Base-by-base conservation (phyloP, 495 filamentous ascomycete species). In the Hyphodiscus hymeniophilus region DNA sequence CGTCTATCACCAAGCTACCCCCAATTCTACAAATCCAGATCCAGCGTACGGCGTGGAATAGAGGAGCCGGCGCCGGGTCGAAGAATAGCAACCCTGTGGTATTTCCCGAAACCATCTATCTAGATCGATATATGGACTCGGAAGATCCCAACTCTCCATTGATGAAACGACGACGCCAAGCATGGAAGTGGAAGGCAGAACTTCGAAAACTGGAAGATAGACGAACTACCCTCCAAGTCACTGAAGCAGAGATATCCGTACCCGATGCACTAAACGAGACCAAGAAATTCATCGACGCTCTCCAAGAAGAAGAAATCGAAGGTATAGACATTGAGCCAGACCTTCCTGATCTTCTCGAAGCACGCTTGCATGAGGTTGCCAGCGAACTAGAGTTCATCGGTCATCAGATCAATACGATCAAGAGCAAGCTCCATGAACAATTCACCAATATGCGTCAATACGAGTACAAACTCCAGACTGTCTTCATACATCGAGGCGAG, bases 11-110 rank as follows among this genome's bases (percentile, higher is more conserved):
- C 52, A 67, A 72, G 5, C 69, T 91, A 7, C 89, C 92, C 2
- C 91, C 90, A 0, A 74, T 97, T 38, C 69, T 96, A 13, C 89
- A 95, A 60, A 79, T 98, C 36, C 86, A 87, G 55, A 85, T 96
- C 16, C 86, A 91, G 56, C 79, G 92, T 17, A 80, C 82, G 7
- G 79, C 82, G 28, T 89, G 77, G 41, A 81, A 85, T 43, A 66
- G 71, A 0, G 66, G 68, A n/a, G 76, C 67, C 45, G 74, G 76
- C 41, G 65, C 65, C 18, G 69, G 79, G 2, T 82, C 74, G 58
- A 96, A 95, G 53, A 88, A 88, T 8, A 80, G 81, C 22, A 80
- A 89, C 41, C 84, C 85, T 32, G 70, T 97, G 16, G 68, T 74
- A 11, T 74, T 98, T 18, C 75, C 78, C 15, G 81, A 91, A 42